Conservation (phyloP, 78 protist species). For the Ministeria vibrans region DNA sequence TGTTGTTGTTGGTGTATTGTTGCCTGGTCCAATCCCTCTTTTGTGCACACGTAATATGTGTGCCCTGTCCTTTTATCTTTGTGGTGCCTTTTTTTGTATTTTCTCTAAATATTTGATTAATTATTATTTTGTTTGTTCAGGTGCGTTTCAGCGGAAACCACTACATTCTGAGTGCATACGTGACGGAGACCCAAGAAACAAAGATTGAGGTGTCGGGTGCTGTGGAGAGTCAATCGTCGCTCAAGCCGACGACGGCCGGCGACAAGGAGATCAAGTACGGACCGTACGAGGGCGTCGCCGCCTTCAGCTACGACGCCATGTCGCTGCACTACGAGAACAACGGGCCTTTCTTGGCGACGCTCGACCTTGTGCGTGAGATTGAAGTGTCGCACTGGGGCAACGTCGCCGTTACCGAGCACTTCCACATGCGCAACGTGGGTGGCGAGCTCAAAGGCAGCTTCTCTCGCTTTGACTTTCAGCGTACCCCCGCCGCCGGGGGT, state of each 20-base stretch:
- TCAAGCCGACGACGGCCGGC: conserved; percentile 17
- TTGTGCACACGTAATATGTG: neutral
- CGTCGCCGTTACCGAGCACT: conserved; percentile 59
- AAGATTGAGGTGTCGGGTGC: conserved; percentile 27
- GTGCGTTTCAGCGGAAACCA: conserved; percentile 12
- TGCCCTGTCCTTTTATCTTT: neutral
- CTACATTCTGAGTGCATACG: conserved; percentile 37
- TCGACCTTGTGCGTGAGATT: conserved; percentile 26
- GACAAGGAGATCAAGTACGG: conserved; percentile 51
- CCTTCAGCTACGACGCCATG: conserved; percentile 24
- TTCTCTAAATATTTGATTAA: too few relatives aligned
- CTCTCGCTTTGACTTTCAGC: conserved; percentile 72
- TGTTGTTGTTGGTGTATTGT: neutral
- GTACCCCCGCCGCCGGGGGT: conserved; percentile 21
- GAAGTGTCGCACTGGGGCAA: conserved; percentile 69
- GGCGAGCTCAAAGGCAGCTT: conserved; percentile 61
- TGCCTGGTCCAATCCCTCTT: neutral
- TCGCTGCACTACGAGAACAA: conserved; percentile 70
- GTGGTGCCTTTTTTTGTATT: neutral
- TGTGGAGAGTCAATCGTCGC: conserved; percentile 30
- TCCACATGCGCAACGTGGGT: conserved; percentile 49
- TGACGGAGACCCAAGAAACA: conserved; percentile 46
- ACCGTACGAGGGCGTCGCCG: conserved; percentile 60
- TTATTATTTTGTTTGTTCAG: neutral
- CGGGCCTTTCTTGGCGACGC: conserved; percentile 33